A percentile compares a stretch with the other conserved stretches of the same genome.
phyloP scores from a whole-genome alignment of 129 eudicot genomes.

The Chrysanthemum makinoi region DNA sequence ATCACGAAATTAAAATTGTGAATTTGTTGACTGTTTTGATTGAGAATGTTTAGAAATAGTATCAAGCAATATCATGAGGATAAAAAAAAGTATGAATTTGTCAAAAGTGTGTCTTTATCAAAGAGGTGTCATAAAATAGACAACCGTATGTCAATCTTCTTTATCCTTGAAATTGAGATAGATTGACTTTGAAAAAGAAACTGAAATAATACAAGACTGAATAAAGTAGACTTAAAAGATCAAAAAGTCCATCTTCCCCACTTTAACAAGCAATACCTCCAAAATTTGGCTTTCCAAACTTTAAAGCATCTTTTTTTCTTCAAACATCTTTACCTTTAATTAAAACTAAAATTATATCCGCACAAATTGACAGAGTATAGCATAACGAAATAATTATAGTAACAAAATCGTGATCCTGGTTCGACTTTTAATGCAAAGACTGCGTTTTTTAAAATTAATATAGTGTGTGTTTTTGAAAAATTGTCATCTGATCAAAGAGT shows the following conservation, averaged over 20 bases:
- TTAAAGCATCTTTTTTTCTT: neutral
- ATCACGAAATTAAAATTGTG: too few relatives aligned
- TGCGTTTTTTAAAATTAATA: too few relatives aligned
- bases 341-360: too few relatives aligned
- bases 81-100: neutral
- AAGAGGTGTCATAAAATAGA: neutral
- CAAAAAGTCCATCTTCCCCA: constrained; percentile 23
- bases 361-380: too few relatives aligned
- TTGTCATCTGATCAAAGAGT: too few relatives aligned
- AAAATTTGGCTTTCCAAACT: constrained; percentile 21
- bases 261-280: constrained; percentile 23
- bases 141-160: neutral
- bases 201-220: constrained; percentile 5
- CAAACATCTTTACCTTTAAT: neutral
- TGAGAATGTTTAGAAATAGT: too few relatives aligned
- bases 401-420: too few relatives aligned
- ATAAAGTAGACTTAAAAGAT: neutral
- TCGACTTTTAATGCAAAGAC: too few relatives aligned
- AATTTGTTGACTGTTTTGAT: too few relatives aligned
- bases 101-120: neutral
- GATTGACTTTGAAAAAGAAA: constrained; percentile 21
- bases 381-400: too few relatives aligned
- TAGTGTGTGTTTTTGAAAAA: too few relatives aligned
- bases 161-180: constrained; percentile 3
- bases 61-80: too few relatives aligned